Percentiles rank a stretch among this genome's conserved stretches.
Conservation (phyloP, 306 rosid species). For the Nissolia schottii region DNA sequence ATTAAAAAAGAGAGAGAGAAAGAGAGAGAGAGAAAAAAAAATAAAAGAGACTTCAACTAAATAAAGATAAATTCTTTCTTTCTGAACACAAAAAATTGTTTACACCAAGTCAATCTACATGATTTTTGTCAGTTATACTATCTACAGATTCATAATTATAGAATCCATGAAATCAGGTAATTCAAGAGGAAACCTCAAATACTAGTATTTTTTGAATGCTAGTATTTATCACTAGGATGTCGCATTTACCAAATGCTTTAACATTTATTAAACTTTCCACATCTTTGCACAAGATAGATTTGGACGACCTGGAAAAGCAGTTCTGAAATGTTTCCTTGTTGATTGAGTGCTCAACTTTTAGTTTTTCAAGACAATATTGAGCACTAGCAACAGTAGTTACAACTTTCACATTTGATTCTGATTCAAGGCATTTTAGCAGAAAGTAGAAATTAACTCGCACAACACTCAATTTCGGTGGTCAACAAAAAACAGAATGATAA, state of each 20-base stretch:
- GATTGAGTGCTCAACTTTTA: background rate
- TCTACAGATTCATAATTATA: background rate
- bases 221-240: background rate
- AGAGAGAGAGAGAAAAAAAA: no score
- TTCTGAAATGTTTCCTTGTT: background rate
- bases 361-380: background rate
- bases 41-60: background rate
- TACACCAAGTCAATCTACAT: background rate
- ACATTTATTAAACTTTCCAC: no score
- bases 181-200: background rate
- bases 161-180: background rate
- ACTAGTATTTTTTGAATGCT: no score
- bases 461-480: background rate
- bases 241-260: background rate
- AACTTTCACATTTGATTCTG: background rate
- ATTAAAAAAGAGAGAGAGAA: background rate
- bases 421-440: background rate
- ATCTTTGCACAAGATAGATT: no score
- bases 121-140: background rate
- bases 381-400: background rate
- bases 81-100: background rate
- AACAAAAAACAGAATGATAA: background rate
- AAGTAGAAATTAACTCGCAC: background rate
- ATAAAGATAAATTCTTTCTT: background rate
- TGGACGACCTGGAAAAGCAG: background rate